These are phyloP conservation scores for Mycogone perniciosa DNA, from an alignment of 2,329 filamentous ascomycete genomes.

Conservation along the genomic window DNA sequence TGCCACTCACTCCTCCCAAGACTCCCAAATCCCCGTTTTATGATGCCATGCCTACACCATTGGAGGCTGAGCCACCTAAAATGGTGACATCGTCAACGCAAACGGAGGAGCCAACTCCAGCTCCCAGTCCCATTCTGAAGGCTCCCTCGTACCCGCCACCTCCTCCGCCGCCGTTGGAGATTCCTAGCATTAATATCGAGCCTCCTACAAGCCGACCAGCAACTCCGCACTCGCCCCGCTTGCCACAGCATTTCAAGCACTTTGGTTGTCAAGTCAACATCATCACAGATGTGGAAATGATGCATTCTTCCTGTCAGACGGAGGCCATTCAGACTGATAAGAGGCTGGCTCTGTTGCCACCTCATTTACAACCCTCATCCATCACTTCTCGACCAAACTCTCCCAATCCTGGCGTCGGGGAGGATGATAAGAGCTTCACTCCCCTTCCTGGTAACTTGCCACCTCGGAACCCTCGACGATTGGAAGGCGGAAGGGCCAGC, in stretches of 20 bases:
- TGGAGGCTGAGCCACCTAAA: conserved; percentile 21
- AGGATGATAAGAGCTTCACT: conserved; percentile 39
- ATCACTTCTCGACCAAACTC: conserved; percentile 58
- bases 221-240: conserved; percentile 64
- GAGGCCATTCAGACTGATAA: conserved; percentile 83
- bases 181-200: conserved; percentile 87
- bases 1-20: conserved; percentile 54
- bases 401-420: conserved; percentile 33
- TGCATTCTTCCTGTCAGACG: conserved; percentile 61
- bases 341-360: conserved; percentile 66
- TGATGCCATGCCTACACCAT: conserved; percentile 35
- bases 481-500: conserved; percentile 40
- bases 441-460: conserved; percentile 49
- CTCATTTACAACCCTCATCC: conserved; percentile 71
- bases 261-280: conserved; percentile 70
- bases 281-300: conserved; percentile 18
- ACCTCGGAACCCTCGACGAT: conserved; percentile 53
- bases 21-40: conserved; percentile 51
- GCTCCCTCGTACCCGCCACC: conserved; percentile 16
- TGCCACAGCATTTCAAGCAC: conserved; percentile 79
- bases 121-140: conserved; percentile 18
- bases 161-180: conserved; percentile 41
- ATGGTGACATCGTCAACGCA: conserved; percentile 57
- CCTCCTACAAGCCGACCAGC: conserved; percentile 80
- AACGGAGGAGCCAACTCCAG: conserved; percentile 35